phyloP scores from a whole-genome alignment of 2,329 filamentous ascomycete genomes.

The Ophiosphaerella narmari region DNA sequence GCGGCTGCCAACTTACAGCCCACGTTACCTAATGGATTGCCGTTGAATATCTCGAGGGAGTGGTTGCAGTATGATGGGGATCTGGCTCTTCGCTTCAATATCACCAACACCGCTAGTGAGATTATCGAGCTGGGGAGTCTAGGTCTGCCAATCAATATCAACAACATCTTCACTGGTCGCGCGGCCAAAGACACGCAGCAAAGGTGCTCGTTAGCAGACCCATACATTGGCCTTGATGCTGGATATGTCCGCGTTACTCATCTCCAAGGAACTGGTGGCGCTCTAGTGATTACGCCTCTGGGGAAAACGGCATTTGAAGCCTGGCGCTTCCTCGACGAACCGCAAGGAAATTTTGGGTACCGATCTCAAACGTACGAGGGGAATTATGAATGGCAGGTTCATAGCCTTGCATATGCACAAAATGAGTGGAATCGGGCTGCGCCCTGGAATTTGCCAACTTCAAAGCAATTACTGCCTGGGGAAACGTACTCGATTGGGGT shows the following conservation, averaged over 20 bases:
- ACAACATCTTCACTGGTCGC: conserved; percentile 64
- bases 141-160: conserved; percentile 64
- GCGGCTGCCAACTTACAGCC: conserved; percentile 50
- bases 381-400: conserved; percentile 64
- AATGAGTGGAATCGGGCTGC: conserved; percentile 57
- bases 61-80: conserved; percentile 58
- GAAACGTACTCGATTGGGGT: conserved; percentile 56
- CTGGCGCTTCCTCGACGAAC: conserved; percentile 59
- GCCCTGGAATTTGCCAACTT: conserved; percentile 63
- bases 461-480: conserved; percentile 51
- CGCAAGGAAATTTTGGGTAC: conserved; percentile 32
- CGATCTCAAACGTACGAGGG: conserved; percentile 63
- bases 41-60: conserved; percentile 56
- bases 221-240: conserved; percentile 64
- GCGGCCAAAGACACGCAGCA: conserved; percentile 54
- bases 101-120: conserved; percentile 51
- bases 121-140: conserved; percentile 61
- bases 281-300: conserved; percentile 61
- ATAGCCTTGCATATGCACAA: conserved; percentile 60
- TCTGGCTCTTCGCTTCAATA: conserved; percentile 57
- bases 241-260: conserved; percentile 62
- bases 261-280: conserved; percentile 57
- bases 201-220: conserved; percentile 61
- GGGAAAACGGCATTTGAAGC: conserved; percentile 59
- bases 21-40: conserved; percentile 47